Percentiles rank a stretch among this genome's conserved stretches.
Conservation (phyloP, 805 yeast species). For the Kazachstania psychrophila region DNA sequence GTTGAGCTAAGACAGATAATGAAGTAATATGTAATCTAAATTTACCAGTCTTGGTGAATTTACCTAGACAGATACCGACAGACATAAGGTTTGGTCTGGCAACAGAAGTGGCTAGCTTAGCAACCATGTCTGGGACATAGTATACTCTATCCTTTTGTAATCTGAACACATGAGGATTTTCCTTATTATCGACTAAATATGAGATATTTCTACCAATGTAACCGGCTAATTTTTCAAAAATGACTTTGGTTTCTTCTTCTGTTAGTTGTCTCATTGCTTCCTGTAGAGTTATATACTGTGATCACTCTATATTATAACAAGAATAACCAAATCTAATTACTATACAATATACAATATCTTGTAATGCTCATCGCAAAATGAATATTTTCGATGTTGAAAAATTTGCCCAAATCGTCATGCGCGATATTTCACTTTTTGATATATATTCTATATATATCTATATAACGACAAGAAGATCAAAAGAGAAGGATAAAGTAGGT, state of each 20-base stretch:
- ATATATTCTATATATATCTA: no score
- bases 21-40: slow-evolving; percentile 93
- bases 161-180: slow-evolving; percentile 86
- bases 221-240: slow-evolving; percentile 91
- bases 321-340: no score
- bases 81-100: slow-evolving; percentile 88
- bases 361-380: slow-evolving; percentile 3
- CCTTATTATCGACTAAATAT: slow-evolving; percentile 68
- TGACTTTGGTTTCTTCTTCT: slow-evolving; percentile 93
- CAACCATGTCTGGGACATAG: slow-evolving; percentile 74
- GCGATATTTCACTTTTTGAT: not conserved
- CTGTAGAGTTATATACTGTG: no score
- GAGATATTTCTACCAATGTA: slow-evolving; percentile 95
- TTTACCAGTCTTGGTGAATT: slow-evolving; percentile 95
- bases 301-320: not conserved
- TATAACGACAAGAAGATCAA: no score
- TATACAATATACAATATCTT: no score
- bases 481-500: no score
- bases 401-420: slow-evolving; percentile 7
- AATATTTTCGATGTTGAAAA: not conserved
- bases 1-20: slow-evolving; percentile 67
- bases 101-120: slow-evolving; percentile 82
- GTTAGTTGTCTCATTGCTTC: slow-evolving; percentile 79
- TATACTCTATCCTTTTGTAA: slow-evolving; percentile 94
- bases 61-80: slow-evolving; percentile 86